A percentile compares a stretch with the other conserved stretches of the same genome.
Evolutionary conservation across 106 monocot genomes (phyloP).

Genomic region (Dioscorea zingiberensis): DNA sequence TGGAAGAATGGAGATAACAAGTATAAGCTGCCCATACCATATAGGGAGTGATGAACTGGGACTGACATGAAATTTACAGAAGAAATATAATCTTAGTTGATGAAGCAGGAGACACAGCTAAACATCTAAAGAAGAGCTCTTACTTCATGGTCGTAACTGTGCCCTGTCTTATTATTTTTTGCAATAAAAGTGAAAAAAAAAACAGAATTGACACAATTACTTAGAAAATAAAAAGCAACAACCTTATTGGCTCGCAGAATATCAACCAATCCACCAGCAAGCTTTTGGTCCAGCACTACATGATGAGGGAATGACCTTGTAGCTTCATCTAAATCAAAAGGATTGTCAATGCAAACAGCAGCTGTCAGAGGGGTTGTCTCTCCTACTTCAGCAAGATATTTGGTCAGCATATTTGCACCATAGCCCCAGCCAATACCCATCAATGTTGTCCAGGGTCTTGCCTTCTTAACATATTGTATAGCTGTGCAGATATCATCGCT

Average conservation of each 20-base stretch:
- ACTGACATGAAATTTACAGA: too few species aligned
- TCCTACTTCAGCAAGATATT: conserved; percentile 79
- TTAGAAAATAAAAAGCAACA: background rate
- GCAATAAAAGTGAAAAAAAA: background rate
- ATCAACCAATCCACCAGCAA: conserved; percentile 61
- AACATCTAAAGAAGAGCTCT: too few species aligned
- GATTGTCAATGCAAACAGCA: conserved; percentile 86
- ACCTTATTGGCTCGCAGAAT: conserved; percentile 92
- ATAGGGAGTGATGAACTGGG: background rate
- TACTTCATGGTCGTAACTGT: too few species aligned
- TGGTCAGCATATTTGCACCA: conserved; percentile 97
- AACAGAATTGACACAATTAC: background rate
- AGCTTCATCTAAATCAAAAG: conserved; percentile 83
- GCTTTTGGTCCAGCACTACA: conserved; percentile 44
- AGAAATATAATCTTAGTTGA: too few species aligned
- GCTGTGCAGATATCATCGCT: conserved; percentile 90
- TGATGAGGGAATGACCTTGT: conserved; percentile 52
- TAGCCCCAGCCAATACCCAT: conserved; percentile 80
- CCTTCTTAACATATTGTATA: conserved; percentile 49
- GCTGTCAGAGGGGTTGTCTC: conserved; percentile 80
- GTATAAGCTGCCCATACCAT: background rate
- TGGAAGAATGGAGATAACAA: conserved; percentile 22
- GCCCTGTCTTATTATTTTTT: too few species aligned
- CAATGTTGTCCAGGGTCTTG: conserved; percentile 77
- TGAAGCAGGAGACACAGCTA: too few species aligned